Evolutionary conservation across 768 basidiomycete genomes (phyloP), one percentile per base, ranked within the genome.

Genomic region (Hericium erinaceus): DNA sequence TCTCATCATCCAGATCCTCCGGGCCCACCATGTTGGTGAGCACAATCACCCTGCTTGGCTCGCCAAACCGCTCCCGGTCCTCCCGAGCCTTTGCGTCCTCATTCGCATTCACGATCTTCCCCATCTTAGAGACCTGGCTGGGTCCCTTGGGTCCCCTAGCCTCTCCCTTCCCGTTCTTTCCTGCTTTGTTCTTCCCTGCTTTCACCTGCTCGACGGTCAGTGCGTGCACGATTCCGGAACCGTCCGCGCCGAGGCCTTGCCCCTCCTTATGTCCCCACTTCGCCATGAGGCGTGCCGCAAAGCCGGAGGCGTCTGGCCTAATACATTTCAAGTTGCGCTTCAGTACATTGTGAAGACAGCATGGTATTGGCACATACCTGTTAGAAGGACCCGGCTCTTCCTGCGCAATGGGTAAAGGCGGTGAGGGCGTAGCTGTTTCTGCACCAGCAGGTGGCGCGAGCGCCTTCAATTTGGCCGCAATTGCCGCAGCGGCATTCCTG

Each of bases 211-310:
- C 89, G 20, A 95, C 88, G 0, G 84, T 80, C 4, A 98, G 79
- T 5, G 95, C 92, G 58, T 95, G 89, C 48, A 95, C 83, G 48
- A 98, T 95, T 1, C 94, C 94, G 2, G 80, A 78, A 8, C 85
- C 89, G 58, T 89, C 83, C 0, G 80, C 85, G 38, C 95, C 95
- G 1, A 98, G 78, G 10, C 95, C 95, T 71, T 93, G 86, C 1
- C 95, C 95, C 68, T 92, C 91, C 68, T 90, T 89, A 68, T 97
- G 92, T 0, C 95, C 95, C 90, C 89, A 95, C 73, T 94, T 97
- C 2, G 89, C 90, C 93, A 97, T 95, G 63, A 95, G 68, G 38
- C 89, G 85, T 12, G 85, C 85, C 37, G 92, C 92, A 64, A 95
- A 92, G 12, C 80, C 80, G 56, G 83, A 85, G 0, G 84, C 82